Evolutionary conservation across 768 basidiomycete genomes (phyloP).

Genomic region (Obba rivulosa): DNA sequence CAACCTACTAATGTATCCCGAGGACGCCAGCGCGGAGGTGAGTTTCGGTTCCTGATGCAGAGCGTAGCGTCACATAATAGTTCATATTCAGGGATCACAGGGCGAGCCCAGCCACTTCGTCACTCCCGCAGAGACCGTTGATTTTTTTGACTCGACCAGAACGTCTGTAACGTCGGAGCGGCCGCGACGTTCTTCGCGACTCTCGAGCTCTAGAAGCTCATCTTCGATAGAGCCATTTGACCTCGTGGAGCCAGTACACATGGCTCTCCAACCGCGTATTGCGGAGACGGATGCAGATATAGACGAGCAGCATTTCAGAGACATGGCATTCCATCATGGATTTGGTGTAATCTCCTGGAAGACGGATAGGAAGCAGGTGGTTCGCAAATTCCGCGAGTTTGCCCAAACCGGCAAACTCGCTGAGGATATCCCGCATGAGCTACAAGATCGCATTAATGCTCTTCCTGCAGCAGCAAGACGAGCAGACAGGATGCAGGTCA

Average conservation of each 20-base stretch:
- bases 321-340: conserved; percentile 8
- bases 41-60: too few relatives aligned
- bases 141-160: too few relatives aligned
- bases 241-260: too few relatives aligned
- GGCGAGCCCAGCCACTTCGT: too few relatives aligned
- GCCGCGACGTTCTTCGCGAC: conserved; percentile 10
- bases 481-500: conserved; percentile 37
- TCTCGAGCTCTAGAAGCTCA: conserved; percentile 3
- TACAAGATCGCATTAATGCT: conserved; percentile 65
- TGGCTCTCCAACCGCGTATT: too few relatives aligned
- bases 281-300: too few relatives aligned
- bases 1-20: too few relatives aligned
- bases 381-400: conserved; percentile 13
- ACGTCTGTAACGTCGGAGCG: not conserved
- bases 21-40: too few relatives aligned
- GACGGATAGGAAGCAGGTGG: conserved; percentile 7
- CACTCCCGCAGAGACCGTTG: too few relatives aligned
- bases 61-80: too few relatives aligned
- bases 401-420: conserved; percentile 18
- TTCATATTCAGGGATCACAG: too few relatives aligned
- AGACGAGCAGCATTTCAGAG: not conserved
- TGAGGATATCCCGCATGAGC: conserved; percentile 51
- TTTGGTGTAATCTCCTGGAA: conserved; percentile 15
- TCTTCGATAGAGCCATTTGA: too few relatives aligned
- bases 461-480: conserved; percentile 35